Evolutionary conservation across 768 basidiomycete genomes (phyloP).

Genomic region (Mycena rosella): DNA sequence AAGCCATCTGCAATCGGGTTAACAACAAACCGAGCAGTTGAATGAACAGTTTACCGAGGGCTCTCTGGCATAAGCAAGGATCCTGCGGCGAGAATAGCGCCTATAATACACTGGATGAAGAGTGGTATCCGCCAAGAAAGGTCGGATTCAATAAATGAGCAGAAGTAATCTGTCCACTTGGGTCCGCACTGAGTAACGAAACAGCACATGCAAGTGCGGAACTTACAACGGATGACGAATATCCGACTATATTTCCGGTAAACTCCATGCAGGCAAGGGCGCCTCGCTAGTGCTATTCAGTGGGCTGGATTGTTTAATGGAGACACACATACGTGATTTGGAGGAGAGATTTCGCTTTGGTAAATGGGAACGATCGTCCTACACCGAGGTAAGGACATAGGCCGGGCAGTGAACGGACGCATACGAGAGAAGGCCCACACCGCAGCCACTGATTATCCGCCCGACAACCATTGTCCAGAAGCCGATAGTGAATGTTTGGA

Average conservation of each 20-base stretch:
- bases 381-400: conserved; percentile 25
- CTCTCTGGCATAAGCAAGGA: conserved; percentile 91
- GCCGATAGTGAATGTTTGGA: conserved; percentile 87
- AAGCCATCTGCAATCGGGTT: conserved; percentile 74
- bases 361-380: conserved; percentile 97
- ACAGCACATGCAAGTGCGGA: conserved; percentile 17
- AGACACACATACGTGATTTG: conserved; percentile 75
- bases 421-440: conserved; percentile 90
- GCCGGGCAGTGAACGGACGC: conserved; percentile 38
- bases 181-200: conserved; percentile 4
- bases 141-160: conserved; percentile 88
- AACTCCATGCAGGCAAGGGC: conserved; percentile 96
- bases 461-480: conserved; percentile 88
- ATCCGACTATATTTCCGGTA: conserved; percentile 92
- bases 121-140: conserved; percentile 94
- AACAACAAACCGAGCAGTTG: neutral
- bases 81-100: conserved; percentile 81
- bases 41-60: conserved; percentile 67
- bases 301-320: conserved; percentile 1
- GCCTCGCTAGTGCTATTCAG: conserved; percentile 69
- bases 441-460: conserved; percentile 86
- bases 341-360: conserved; percentile 96
- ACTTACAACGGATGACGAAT: conserved; percentile 89
- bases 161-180: conserved; percentile 95
- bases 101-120: conserved; percentile 90